A percentile compares a stretch with the other conserved stretches of the same genome.
Evolutionary conservation across 805 yeast genomes (phyloP).

Genomic region (Yueomyces sp.): DNA sequence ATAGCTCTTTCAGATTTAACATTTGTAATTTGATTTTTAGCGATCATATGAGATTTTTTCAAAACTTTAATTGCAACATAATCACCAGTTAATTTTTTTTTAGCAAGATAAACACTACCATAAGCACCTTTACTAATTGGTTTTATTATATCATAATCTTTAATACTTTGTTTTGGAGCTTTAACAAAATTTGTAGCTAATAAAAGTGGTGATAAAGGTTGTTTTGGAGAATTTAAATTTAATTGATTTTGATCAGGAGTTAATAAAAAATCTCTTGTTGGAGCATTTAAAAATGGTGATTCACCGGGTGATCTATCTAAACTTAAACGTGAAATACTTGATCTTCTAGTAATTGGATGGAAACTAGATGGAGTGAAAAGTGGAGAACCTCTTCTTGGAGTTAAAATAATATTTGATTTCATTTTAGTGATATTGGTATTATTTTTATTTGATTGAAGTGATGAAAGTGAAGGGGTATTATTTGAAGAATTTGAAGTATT

Average conservation of each 20-base stretch:
- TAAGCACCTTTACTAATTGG: constrained; percentile 97
- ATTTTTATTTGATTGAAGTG: background rate
- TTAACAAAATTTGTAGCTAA: constrained; percentile 46
- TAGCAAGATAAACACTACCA: constrained; percentile 85
- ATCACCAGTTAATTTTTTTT: constrained; percentile 78
- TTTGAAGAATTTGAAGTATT: background rate
- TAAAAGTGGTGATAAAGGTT: constrained; percentile 71
- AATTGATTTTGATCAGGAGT: constrained; percentile 16
- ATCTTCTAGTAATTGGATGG: background rate
- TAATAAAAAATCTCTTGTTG: constrained; percentile 26
- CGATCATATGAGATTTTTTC: constrained; percentile 89
- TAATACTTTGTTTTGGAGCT: constrained; percentile 57
- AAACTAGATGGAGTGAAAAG: constrained; percentile 19
- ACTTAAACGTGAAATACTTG: constrained; percentile 7
- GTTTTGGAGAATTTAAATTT: constrained; percentile 25
- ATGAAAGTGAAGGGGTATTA: background rate
- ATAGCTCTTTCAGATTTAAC: constrained; percentile 92
- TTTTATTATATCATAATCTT: constrained; percentile 79
- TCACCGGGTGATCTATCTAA: constrained; percentile 35
- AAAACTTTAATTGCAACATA: constrained; percentile 89
- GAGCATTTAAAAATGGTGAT: constrained; percentile 32
- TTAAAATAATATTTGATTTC: constrained; percentile 19
- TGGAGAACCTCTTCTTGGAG: constrained; percentile 47
- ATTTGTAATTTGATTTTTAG: constrained; percentile 90
- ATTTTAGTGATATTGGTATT: constrained; percentile 8